A percentile compares a stretch with the other conserved stretches of the same genome.
These are phyloP conservation scores for Phytophthora ohioensis DNA, from an alignment of 352 stramenopile species.

Conservation along the genomic window DNA sequence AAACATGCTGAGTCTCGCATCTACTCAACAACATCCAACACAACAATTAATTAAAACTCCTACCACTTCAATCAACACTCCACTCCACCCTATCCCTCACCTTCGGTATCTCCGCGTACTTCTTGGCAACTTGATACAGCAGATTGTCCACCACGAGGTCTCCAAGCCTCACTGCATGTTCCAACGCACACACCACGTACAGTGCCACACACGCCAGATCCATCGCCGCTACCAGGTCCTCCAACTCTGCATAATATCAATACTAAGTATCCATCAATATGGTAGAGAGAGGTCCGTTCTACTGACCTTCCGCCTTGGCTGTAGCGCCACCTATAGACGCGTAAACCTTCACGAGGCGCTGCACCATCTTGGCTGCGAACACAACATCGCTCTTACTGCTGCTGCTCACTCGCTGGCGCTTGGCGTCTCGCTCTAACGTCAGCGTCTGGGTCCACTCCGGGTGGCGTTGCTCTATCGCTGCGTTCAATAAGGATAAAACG, in stretches of 20 bases:
- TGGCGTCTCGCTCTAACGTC: constrained; percentile 15
- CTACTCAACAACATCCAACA: constrained; percentile 23
- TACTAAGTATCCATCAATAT: not conserved
- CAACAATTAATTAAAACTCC: not conserved
- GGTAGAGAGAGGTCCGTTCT: not conserved
- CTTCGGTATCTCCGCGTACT: constrained; percentile 61
- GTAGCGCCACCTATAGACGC: constrained; percentile 18
- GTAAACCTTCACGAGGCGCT: constrained; percentile 73
- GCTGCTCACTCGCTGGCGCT: constrained; percentile 35
- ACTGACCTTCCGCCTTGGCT: constrained; percentile 34
- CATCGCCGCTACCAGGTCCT: constrained; percentile 48
- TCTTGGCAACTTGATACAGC: constrained; percentile 85
- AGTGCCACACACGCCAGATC: constrained; percentile 66
- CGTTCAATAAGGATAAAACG: constrained; percentile 28
- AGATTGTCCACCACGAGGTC: constrained; percentile 82
- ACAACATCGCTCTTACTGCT: constrained; percentile 46
- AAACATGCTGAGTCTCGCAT: constrained; percentile 38
- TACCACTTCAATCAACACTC: not conserved
- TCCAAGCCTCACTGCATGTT: constrained; percentile 53
- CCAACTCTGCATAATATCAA: constrained; percentile 20
- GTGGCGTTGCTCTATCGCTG: constrained; percentile 33
- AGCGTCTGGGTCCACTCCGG: constrained; percentile 23
- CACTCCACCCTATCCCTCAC: constrained; percentile 24
- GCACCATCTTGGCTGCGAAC: constrained; percentile 64
- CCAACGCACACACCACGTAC: constrained; percentile 55